Evolutionary conservation across 2,329 filamentous ascomycete genomes (phyloP).

Genomic region (Monilinia aucupariae): DNA sequence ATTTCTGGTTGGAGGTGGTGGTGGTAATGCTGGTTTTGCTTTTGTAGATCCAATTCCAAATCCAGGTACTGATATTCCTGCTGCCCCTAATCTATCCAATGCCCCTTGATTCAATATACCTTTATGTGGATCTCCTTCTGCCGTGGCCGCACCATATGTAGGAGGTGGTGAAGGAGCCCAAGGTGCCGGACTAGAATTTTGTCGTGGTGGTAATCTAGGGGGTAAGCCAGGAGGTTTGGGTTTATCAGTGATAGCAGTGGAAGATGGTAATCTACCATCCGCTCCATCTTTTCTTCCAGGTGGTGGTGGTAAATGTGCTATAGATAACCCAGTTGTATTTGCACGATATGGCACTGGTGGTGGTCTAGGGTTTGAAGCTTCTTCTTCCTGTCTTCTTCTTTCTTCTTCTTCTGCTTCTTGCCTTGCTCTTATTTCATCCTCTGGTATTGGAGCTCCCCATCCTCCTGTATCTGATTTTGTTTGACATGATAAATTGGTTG

Average conservation of each 20-base stretch:
- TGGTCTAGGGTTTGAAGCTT: conserved; percentile 29
- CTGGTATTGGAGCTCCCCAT: conserved; percentile 42
- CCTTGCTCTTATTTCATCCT: conserved; percentile 32
- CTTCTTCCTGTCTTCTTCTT: conserved; percentile 29
- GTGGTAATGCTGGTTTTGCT: conserved; percentile 35
- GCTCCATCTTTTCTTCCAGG: conserved; percentile 42
- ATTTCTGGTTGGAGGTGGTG: conserved; percentile 21
- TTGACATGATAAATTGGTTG: conserved; percentile 20
- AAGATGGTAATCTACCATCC: conserved; percentile 27
- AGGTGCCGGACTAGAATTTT: conserved; percentile 36
- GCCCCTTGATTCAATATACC: conserved; percentile 41
- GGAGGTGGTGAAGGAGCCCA: conserved; percentile 41
- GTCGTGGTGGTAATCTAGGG: conserved; percentile 51
- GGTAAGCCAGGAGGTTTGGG: conserved; percentile 44
- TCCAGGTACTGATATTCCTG: conserved; percentile 61
- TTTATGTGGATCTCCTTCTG: conserved; percentile 31
- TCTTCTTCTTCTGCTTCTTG: conserved; percentile 34
- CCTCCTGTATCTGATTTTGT: conserved; percentile 37
- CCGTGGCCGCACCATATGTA: conserved; percentile 24
- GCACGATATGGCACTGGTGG: conserved; percentile 56
- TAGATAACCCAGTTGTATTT: conserved; percentile 56
- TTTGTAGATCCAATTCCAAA: conserved; percentile 50
- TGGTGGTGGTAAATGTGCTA: conserved; percentile 54
- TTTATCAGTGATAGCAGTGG: conserved; percentile 22
- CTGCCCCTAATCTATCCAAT: conserved; percentile 50